Conservation (phyloP, 768 basidiomycete genomes). For the Russula sp. region DNA sequence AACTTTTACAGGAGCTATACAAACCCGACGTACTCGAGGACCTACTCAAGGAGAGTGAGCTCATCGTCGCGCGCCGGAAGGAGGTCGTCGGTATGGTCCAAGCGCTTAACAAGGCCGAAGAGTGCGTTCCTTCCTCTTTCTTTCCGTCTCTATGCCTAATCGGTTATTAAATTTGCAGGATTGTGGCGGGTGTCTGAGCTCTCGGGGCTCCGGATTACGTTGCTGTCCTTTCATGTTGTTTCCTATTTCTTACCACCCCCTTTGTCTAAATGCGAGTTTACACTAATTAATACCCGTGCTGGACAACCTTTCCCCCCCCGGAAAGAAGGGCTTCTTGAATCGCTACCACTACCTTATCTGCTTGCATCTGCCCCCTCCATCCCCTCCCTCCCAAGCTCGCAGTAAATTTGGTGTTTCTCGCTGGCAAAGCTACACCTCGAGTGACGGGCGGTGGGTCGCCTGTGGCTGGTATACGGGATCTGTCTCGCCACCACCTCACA, state of each 20-base stretch:
- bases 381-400: too few relatives aligned
- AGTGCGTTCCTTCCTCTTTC: conserved; percentile 44
- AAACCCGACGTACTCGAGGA: conserved; percentile 95
- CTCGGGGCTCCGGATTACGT: background rate
- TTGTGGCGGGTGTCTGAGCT: conserved; percentile 51
- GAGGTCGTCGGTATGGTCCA: conserved; percentile 91
- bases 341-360: too few relatives aligned
- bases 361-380: too few relatives aligned
- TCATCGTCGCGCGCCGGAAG: conserved; percentile 81
- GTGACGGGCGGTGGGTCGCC: too few relatives aligned
- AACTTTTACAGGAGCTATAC: conserved; percentile 92
- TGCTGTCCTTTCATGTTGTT: background rate
- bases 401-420: too few relatives aligned
- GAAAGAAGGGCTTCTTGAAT: too few relatives aligned
- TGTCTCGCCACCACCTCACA: too few relatives aligned
- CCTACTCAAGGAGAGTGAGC: conserved; percentile 90
- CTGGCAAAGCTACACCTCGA: too few relatives aligned
- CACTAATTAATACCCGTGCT: conserved; percentile 23
- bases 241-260: background rate
- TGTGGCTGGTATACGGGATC: too few relatives aligned
- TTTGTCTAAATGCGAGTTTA: conserved; percentile 15
- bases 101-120: conserved; percentile 95
- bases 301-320: background rate
- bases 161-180: conserved; percentile 34
- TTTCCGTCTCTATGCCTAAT: background rate